Base-by-base conservation (phyloP, 1,139 yeast species). In the Eremothecium cymbalariae region DNA sequence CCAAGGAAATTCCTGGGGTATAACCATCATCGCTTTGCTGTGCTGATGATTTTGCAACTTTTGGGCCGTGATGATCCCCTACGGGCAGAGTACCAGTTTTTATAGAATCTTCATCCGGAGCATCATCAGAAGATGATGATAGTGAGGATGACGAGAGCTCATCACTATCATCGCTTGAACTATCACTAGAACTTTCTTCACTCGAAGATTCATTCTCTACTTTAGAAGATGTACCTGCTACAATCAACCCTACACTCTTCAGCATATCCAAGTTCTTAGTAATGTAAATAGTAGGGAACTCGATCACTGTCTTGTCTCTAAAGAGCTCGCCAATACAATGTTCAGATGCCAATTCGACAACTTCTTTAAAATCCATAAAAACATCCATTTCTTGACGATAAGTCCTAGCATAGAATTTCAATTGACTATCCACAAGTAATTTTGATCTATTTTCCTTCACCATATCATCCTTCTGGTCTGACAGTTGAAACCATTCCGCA, bases 211-310 rank as follows among this genome's bases (percentile, higher is more conserved):
- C 8, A 6, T 30, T 27, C 9, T 18, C 17, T 9, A 20, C 25
- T 6, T 16, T 27, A 3, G 24, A 16, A n/a, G n/a, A n/a, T n/a
- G n/a, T n/a, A n/a, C n/a, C n/a, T 11, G 12, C 19, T 15, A 21
- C 26, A 16, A 23, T 18, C 4, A 16, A 17, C 1, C 37, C 33
- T 1, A 8, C 19, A 8, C 25, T 22, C 8, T 20, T 23, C 11
- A 35, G n/a, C 8, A 22, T 18, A 8, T 30, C 22, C 9, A 32
- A 31, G 11, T 43, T 36, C 12, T 47, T 41, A 1, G 70, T 59
- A 4, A 81, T 64, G 40, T 64, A 69, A 4, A 84, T 62, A 0
- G 88, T 79, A 0, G 95, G 95, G 47, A 70, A 84, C 53, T 85
- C 95, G 25, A 85, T 61, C 0, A 86, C 83, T 0, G 77, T 66